phyloP scores from a whole-genome alignment of 1,284 basidiomycete species.

The Bjerkandera adusta region DNA sequence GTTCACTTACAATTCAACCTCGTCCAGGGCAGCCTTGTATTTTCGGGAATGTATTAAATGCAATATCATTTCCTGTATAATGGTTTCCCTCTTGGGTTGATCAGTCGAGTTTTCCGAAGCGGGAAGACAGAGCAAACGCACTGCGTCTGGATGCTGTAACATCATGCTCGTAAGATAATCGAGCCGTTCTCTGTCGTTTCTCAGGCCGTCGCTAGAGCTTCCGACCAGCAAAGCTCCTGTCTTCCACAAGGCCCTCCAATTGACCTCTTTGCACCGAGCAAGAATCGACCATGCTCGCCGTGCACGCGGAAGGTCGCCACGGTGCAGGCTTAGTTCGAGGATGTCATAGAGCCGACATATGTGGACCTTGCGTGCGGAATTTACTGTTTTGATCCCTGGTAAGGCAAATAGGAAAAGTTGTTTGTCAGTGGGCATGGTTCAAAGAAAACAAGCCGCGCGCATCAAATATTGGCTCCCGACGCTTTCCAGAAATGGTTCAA shows the following conservation, averaged over 20 bases:
- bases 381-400: constrained; percentile 41
- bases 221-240: constrained; percentile 62
- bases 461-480: not conserved
- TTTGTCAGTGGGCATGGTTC: constrained; percentile 34
- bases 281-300: constrained; percentile 78
- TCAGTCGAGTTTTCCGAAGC: constrained; percentile 2
- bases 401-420: constrained; percentile 56
- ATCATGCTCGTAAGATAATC: constrained; percentile 68
- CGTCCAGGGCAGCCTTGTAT: constrained; percentile 73
- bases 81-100: constrained; percentile 57
- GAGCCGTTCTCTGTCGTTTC: constrained; percentile 37
- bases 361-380: constrained; percentile 62
- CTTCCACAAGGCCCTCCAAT: constrained; percentile 77
- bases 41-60: constrained; percentile 57
- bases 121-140: constrained; percentile 33
- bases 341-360: constrained; percentile 73
- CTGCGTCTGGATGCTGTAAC: constrained; percentile 62
- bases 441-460: too few species aligned
- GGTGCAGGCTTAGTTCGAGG: constrained; percentile 71
- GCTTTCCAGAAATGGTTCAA: not conserved
- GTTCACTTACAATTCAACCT: constrained; percentile 74
- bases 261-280: constrained; percentile 78
- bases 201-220: constrained; percentile 27
- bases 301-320: constrained; percentile 65
- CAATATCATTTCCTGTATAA: constrained; percentile 75